Percentiles rank a stretch among this genome's conserved stretches.
Conservation (phyloP, 2,329 filamentous ascomycete genomes). For the Neurospora sp. region DNA sequence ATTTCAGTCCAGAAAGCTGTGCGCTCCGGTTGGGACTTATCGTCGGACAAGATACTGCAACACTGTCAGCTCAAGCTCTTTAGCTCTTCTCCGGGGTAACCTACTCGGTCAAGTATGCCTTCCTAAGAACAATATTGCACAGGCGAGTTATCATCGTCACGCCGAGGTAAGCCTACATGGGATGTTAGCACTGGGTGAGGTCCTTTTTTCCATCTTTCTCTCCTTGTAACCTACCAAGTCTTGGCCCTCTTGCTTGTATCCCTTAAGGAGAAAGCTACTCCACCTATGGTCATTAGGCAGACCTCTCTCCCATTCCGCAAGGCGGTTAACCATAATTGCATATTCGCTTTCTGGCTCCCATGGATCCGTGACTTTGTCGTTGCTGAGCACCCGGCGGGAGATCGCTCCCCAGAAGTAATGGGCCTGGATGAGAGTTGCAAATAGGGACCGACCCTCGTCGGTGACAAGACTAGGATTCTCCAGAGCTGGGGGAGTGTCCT, state of each 20-base stretch:
- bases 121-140: constrained; percentile 46
- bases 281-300: constrained; percentile 40
- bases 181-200: neutral
- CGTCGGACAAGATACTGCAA: constrained; percentile 33
- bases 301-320: constrained; percentile 38
- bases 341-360: constrained; percentile 41
- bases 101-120: constrained; percentile 43
- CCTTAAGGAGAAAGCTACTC: constrained; percentile 30
- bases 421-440: constrained; percentile 45
- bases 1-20: constrained; percentile 33
- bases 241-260: constrained; percentile 37
- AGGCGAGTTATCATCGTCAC: constrained; percentile 46
- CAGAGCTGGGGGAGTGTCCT: constrained; percentile 40
- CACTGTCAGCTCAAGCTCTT: neutral
- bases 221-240: constrained; percentile 33
- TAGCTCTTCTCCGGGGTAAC: constrained; percentile 9
- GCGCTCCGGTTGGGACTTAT: constrained; percentile 27
- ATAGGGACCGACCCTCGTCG: constrained; percentile 39
- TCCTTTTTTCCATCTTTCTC: neutral
- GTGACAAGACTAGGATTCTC: constrained; percentile 33
- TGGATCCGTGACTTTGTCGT: constrained; percentile 32
- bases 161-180: constrained; percentile 39
- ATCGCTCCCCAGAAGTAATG: constrained; percentile 46
- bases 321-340: constrained; percentile 30
- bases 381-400: constrained; percentile 36